These are phyloP conservation scores for Fusarium papillatum DNA, from an alignment of 2,329 filamentous ascomycete genomes.

Conservation along the genomic window DNA sequence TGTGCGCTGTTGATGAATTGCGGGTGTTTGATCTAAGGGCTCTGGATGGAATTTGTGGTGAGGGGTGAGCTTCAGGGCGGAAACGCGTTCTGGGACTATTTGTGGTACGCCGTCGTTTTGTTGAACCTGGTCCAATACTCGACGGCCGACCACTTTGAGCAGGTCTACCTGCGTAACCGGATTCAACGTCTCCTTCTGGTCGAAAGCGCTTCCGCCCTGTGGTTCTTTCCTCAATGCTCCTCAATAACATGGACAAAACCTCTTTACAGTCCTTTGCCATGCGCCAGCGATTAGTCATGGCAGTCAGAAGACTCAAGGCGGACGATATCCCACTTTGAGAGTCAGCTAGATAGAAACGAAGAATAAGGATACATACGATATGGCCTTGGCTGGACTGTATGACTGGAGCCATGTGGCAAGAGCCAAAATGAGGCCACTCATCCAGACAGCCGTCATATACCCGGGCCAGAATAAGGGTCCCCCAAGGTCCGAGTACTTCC, in stretches of 20 bases:
- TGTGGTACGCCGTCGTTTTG: background rate
- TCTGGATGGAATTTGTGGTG: background rate
- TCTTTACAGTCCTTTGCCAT: constrained; percentile 3
- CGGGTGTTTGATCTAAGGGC: background rate
- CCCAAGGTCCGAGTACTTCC: constrained; percentile 11
- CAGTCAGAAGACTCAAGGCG: background rate
- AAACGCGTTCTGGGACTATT: background rate
- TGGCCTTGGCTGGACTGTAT: constrained; percentile 40
- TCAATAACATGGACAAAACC: constrained; percentile 1
- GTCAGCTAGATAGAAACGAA: background rate
- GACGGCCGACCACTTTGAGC: background rate
- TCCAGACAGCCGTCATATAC: constrained; percentile 51
- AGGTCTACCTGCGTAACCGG: background rate
- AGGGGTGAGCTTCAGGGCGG: background rate
- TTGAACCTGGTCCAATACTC: background rate
- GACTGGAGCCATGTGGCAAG: constrained; percentile 49
- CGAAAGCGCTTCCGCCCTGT: background rate
- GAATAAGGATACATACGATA: constrained; percentile 6
- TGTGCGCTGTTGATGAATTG: background rate
- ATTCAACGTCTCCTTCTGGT: background rate
- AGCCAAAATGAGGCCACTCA: constrained; percentile 52
- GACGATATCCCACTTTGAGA: background rate
- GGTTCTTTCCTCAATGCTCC: background rate
- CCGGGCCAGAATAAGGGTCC: constrained; percentile 49
- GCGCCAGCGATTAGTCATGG: background rate